Base-by-base conservation (phyloP, 495 filamentous ascomycete species). In the Lindgomyces ingoldianus region DNA sequence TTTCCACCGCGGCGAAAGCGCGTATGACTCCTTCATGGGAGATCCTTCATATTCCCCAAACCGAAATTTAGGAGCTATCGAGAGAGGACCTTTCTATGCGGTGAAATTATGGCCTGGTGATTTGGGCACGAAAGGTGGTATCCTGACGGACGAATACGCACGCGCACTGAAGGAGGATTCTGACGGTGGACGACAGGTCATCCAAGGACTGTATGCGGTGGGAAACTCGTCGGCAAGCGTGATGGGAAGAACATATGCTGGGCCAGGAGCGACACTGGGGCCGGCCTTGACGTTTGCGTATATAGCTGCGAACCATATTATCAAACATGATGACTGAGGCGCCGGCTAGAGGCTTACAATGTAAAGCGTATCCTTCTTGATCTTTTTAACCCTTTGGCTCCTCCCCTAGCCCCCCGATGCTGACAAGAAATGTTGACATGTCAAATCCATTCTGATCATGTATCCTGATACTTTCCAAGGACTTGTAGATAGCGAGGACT, bases 121-220 rank as follows among this genome's bases (percentile, higher is more conserved):
- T 62, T 30, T 69, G 16, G 69, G 71, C 26, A 73, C 67, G 19
- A 72, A 66, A 39, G 69, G 64, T 9, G 71, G 71, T 12, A 16
- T 73, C 16, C 42, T 67, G 16, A 72, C 70, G 1, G 69, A 72
- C 54, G 67, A 68, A 44, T 45, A 59, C 57, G 62, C 62, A 16
- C 21, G 63, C 25, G 71, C 54, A 0, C 8, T 75, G 30, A 65
- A 51, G 19, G 53, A 53, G 4, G 52, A 62, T 50, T n/a, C n/a
- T n/a, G n/a, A n/a, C n/a, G n/a, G n/a, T n/a, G n/a, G n/a, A n/a
- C 56, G 66, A 2, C 33, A 18, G 10, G 21, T 49, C 1, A 67
- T 75, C 45, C 53, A 22, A 6, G 71, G 69, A 1, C 50, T 73
- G 46, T 73, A 75, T 62, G 71, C 69, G 1, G 61, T 64, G 3